Evolutionary conservation across 345 rosid species (phyloP), one percentile per base, ranked within the genome.

Genomic region (Cardamine resedifolia): DNA sequence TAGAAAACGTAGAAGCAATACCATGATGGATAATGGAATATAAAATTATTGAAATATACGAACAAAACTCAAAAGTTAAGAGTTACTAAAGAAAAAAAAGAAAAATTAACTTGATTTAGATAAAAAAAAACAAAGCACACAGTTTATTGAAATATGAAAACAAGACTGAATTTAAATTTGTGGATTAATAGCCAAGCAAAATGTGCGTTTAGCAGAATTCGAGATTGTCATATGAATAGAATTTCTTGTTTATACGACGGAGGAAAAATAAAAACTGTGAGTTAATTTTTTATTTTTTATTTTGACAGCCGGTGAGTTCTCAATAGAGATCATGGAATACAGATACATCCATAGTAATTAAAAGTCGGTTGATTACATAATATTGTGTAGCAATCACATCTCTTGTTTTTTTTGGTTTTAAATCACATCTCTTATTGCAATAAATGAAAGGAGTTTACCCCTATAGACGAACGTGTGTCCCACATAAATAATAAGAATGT

Each of bases 381-480:
- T 11, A 21, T 51, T 24, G 27, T 31, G 58, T 53, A 16, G 48
- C 38, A 12, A 43, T 24, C 38, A 70, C 36, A 59, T 48, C 15
- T 30, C 4, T n/a, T 10, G 9, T 26, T 51, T n/a, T n/a, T n/a
- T n/a, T n/a, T n/a, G n/a, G n/a, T n/a, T n/a, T n/a, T n/a, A n/a
- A 12, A 43, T 24, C 38, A 70, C 36, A 59, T 48, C 15, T 30
- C 4, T n/a, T 10, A 7, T 26, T 51, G 34, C 41, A 66, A 66
- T 27, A 48, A 48, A 49, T 66, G 20, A 48, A 36, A 27, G n/a
- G 26, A 24, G 27, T 38, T 39, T 9, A 39, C n/a, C 3, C 6
- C 10, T 18, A 24, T 7, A 20, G 15, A 18, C 61, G 21, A 71
- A 66, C 78, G 62, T 74, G 73, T 66, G 61, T 50, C 72, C 78